phyloP scores from a whole-genome alignment of 352 stramenopile genomes.

The Pythium vanterpoolii region DNA sequence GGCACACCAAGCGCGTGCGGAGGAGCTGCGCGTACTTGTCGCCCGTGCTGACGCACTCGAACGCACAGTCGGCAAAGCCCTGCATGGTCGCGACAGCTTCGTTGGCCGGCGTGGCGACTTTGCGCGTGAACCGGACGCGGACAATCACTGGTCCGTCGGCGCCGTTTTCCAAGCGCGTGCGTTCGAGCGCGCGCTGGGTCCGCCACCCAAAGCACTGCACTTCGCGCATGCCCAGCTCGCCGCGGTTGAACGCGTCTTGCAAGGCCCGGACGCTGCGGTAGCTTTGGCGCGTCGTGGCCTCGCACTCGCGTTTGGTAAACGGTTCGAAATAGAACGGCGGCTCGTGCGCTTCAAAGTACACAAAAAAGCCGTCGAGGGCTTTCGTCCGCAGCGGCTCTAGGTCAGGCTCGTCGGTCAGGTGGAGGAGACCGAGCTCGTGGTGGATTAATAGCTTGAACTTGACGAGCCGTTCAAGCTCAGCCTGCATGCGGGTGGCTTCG shows the following conservation, averaged over 20 bases:
- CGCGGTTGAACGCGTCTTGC: conserved; percentile 10
- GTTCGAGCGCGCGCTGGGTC: conserved; percentile 15
- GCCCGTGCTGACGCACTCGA: conserved; percentile 5
- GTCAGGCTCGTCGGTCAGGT: background rate
- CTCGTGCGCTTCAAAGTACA: conserved; percentile 13
- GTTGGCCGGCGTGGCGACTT: background rate
- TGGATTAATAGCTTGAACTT: conserved; percentile 19
- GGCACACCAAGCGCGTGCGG: conserved; percentile 16
- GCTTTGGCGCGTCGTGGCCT: background rate
- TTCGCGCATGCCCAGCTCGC: conserved; percentile 14
- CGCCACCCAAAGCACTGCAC: conserved; percentile 19
- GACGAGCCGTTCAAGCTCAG: conserved; percentile 6
- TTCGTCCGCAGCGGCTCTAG: background rate
- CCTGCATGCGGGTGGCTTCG: conserved; percentile 4
- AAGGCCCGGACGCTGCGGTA: conserved; percentile 4
- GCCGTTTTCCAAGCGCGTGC: background rate
- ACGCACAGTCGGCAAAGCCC: conserved; percentile 1
- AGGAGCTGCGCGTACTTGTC: conserved; percentile 17
- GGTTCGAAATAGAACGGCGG: conserved; percentile 25
- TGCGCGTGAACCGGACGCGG: conserved; percentile 22
- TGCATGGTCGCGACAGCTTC: conserved; percentile 4
- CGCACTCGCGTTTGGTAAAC: conserved; percentile 15
- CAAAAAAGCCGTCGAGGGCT: conserved; percentile 17
- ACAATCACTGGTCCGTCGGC: background rate
- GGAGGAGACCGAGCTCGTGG: conserved; percentile 11